Evolutionary conservation across 2,329 filamentous ascomycete genomes (phyloP).

Genomic region (Aspergillus persii): DNA sequence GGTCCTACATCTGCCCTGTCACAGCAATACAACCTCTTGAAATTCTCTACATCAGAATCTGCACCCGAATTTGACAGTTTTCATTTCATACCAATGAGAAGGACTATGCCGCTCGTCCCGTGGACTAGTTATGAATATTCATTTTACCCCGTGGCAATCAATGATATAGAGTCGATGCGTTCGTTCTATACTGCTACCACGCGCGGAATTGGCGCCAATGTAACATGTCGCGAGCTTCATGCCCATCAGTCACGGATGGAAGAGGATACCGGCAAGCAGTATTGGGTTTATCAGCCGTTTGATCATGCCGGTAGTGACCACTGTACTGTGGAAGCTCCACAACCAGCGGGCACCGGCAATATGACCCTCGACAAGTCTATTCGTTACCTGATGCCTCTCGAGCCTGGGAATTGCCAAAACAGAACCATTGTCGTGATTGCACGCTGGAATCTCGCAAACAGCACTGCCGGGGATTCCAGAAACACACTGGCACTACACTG

Average conservation of each 20-base stretch:
- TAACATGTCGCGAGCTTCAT: background rate
- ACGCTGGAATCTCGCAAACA: background rate
- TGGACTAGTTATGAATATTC: conserved; percentile 3
- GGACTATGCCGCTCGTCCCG: background rate
- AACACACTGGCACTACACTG: conserved; percentile 3
- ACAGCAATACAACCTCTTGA: background rate
- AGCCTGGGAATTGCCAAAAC: background rate
- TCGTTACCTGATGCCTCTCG: background rate
- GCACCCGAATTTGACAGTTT: background rate
- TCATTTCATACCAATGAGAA: background rate
- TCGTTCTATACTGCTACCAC: background rate
- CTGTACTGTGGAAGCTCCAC: background rate
- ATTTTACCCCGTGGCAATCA: background rate
- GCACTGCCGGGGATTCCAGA: background rate
- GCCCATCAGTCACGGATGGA: background rate
- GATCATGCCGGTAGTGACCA: background rate
- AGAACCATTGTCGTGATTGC: background rate
- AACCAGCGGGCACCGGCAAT: background rate
- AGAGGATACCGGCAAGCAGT: background rate
- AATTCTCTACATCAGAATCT: background rate
- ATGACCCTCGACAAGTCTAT: background rate
- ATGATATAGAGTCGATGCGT: background rate
- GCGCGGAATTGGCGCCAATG: conserved; percentile 1
- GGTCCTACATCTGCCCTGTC: background rate
- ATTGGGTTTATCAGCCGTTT: background rate